These are phyloP conservation scores for Saururus chinensis DNA, from an alignment of 164 flowering plant species.

Conservation along the genomic window DNA sequence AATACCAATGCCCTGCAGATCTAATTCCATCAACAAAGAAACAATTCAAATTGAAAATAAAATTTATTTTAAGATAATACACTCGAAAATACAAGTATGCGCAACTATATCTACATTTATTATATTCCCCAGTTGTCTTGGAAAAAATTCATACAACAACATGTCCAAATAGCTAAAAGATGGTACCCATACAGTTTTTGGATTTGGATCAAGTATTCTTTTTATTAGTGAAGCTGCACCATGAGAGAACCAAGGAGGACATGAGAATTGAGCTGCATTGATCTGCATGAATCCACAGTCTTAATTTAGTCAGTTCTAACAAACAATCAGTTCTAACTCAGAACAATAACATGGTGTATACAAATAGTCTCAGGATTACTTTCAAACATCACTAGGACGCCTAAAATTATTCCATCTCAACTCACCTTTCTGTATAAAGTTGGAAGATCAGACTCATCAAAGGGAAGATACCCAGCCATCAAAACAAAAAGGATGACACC, in stretches of 20 bases:
- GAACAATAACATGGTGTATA: neutral
- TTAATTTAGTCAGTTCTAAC: conserved; percentile 1
- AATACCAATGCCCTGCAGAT: no score
- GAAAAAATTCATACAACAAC: neutral
- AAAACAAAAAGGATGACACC: conserved; percentile 94
- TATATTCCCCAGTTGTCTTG: neutral
- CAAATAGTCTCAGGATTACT: neutral
- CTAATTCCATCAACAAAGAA: no score
- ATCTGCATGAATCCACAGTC: conserved; percentile 35
- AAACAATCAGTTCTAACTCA: no score
- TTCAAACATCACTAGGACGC: neutral
- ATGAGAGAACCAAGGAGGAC: conserved; percentile 83
- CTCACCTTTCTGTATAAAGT: conserved; percentile 65
- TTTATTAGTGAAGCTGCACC: conserved; percentile 54
- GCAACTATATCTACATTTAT: no score
- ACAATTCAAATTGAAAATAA: no score
- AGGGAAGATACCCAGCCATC: conserved; percentile 98
- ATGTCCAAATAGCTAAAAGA: neutral
- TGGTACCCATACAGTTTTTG: conserved; percentile 39
- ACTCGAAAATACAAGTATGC: no score
- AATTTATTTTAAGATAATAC: no score
- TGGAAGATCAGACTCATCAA: conserved; percentile 71
- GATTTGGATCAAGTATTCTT: conserved; percentile 83
- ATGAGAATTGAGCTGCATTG: conserved; percentile 62
- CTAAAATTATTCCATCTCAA: neutral